Base-by-base conservation (phyloP, 768 basidiomycete genomes). In the Tylopilus balloui region DNA sequence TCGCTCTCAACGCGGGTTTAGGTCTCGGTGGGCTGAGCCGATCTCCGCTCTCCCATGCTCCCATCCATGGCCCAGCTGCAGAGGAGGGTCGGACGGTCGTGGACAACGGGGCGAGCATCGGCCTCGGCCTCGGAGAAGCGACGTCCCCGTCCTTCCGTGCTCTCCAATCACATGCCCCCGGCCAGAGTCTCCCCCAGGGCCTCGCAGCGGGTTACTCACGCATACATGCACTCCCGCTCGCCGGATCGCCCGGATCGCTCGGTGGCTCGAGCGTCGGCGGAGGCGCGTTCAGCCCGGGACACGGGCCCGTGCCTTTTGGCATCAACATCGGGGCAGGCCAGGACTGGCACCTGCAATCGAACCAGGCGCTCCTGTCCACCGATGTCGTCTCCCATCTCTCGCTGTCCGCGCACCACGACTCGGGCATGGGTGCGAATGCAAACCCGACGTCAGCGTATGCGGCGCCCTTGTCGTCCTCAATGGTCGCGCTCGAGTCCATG, bases 191-290 rank as follows among this genome's bases (percentile, higher is more conserved):
- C 12, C 92, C 94, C 1, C 92, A 94, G 48, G 93, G 93, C 28
- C 78, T 97, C 24, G 93, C 92, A 0, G 90, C 90, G 0, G 93
- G 92, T 0, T 84, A 92, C 62, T 92, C 89, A 24, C 78, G 92
- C 50, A 85, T 97, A 49, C 93, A 97, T 57, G 86, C 92, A 1
- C 71, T 76, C 23, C 76, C 78, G 0, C 65, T 61, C n/a, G 40
- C 63, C 1, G 68, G 70, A 19, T 76, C 72, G 0, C 76, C 76
- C 19, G 43, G 61, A 31, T 67, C 66, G 4, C 27, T 64, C 15
- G 58, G 64, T 3, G 56, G 62, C 0, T 64, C 62, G 31, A 65
- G 60, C 44, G 54, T 55, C 20, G 64, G 64, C 19, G 65, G 38
- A 1, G 56, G 59, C 11, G 58, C 66, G 6, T 59, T 69, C 45